A percentile compares a stretch with the other conserved stretches of the same genome.
These are phyloP conservation scores for Tetrahymena borealis DNA, from an alignment of 73 alveolate species.

Conservation along the genomic window DNA sequence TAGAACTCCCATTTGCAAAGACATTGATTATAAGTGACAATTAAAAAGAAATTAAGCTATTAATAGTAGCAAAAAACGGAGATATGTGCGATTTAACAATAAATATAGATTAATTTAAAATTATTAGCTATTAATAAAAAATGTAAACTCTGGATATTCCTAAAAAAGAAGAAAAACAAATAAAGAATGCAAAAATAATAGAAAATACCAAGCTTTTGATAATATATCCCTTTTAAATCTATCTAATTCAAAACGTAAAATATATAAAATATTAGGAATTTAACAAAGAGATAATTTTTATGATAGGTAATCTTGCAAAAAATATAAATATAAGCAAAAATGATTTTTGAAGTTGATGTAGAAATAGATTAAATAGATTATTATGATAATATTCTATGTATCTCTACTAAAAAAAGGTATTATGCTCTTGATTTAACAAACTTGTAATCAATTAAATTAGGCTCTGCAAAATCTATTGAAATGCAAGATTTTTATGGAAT, in stretches of 20 bases:
- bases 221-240: background rate
- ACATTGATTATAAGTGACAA: background rate
- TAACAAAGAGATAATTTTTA: background rate
- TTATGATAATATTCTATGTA: background rate
- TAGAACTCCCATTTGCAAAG: background rate
- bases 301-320: background rate
- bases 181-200: background rate
- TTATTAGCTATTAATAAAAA: background rate
- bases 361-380: background rate
- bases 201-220: background rate
- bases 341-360: background rate
- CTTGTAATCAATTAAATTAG: background rate
- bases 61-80: background rate
- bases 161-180: background rate
- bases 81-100: background rate
- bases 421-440: background rate
- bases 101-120: background rate
- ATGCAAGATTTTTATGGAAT: background rate
- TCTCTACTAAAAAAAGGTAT: background rate
- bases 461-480: background rate
- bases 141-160: background rate
- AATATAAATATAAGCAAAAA: background rate
- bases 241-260: background rate
- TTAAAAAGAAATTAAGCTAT: background rate
- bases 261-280: background rate